Percentiles rank a stretch among this genome's conserved stretches.
Conservation (phyloP, 495 filamentous ascomycete species). For the Aspergillus sparsus region DNA sequence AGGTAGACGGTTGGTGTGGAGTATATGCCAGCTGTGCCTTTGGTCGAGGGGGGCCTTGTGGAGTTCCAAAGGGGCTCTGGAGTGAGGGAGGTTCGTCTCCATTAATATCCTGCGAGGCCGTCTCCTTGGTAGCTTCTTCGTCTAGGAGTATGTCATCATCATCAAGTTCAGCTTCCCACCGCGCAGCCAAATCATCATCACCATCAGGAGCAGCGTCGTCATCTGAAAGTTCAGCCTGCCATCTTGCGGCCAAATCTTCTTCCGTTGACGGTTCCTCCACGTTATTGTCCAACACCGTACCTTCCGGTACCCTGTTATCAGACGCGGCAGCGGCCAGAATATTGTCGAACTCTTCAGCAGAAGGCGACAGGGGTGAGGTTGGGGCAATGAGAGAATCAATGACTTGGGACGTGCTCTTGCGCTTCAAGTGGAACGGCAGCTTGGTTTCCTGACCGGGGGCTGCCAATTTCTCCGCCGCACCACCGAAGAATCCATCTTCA, state of each 20-base stretch:
- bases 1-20: constrained; percentile 49
- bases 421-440: constrained; percentile 32
- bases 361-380: constrained; percentile 36
- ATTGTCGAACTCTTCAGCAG: constrained; percentile 34
- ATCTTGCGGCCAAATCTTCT: constrained; percentile 29
- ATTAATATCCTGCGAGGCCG: constrained; percentile 22
- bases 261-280: constrained; percentile 19
- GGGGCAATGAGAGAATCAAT: constrained; percentile 37
- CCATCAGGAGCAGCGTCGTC: constrained; percentile 21
- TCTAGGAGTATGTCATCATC: constrained; percentile 77
- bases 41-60: constrained; percentile 26
- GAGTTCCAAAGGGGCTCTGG: constrained; percentile 39
- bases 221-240: constrained; percentile 31
- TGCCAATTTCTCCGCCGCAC: constrained; percentile 19
- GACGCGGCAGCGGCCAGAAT: constrained; percentile 34
- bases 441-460: constrained; percentile 12
- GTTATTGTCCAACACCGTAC: constrained; percentile 17
- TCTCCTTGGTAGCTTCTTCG: constrained; percentile 44
- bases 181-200: constrained; percentile 64
- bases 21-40: constrained; percentile 34
- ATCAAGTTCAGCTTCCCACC: constrained; percentile 80
- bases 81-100: constrained; percentile 19
- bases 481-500: constrained; percentile 42
- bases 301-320: too few species aligned
- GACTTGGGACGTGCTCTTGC: constrained; percentile 49